Conservation (phyloP, 1,284 basidiomycete genomes). For the Thelephora terrestris region DNA sequence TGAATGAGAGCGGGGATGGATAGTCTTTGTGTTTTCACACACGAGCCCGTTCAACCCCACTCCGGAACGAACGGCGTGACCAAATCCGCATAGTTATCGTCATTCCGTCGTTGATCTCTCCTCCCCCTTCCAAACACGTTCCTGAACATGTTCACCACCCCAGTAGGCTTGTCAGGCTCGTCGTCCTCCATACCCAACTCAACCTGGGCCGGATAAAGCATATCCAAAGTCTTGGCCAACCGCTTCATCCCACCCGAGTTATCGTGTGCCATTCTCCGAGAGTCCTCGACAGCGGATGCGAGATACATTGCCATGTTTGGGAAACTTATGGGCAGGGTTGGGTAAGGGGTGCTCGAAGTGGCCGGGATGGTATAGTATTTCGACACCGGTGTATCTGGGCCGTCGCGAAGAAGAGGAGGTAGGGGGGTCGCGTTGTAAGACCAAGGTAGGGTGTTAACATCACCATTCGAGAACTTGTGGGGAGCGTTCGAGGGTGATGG, state of each 20-base stretch:
- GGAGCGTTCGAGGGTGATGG: conserved; percentile 39
- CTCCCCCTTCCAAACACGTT: conserved; percentile 48
- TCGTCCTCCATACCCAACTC: conserved; percentile 25
- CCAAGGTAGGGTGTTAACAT: conserved; percentile 56
- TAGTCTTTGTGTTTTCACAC: no score
- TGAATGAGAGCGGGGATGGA: no score
- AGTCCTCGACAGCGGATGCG: conserved; percentile 56
- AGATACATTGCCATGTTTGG: conserved; percentile 67
- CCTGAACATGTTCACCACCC: conserved; percentile 34
- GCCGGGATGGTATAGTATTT: conserved; percentile 63
- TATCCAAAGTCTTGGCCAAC: conserved; percentile 54
- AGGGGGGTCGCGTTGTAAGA: conserved; percentile 53
- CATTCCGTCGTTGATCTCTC: conserved; percentile 41
- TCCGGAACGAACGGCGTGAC: conserved; percentile 60
- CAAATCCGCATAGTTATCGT: conserved; percentile 58
- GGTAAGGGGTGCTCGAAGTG: conserved; percentile 46
- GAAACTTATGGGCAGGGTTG: conserved; percentile 60
- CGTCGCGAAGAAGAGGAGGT: conserved; percentile 51
- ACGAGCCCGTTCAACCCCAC: conserved; percentile 16
- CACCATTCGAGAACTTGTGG: conserved; percentile 42
- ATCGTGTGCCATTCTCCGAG: conserved; percentile 48
- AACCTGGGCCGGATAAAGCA: conserved; percentile 45
- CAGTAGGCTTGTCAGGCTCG: conserved; percentile 28
- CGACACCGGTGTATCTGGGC: conserved; percentile 47
- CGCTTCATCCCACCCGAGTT: conserved; percentile 49